phyloP scores from a whole-genome alignment of 1,139 yeast genomes.

The Lodderomyces jiufengensis region DNA sequence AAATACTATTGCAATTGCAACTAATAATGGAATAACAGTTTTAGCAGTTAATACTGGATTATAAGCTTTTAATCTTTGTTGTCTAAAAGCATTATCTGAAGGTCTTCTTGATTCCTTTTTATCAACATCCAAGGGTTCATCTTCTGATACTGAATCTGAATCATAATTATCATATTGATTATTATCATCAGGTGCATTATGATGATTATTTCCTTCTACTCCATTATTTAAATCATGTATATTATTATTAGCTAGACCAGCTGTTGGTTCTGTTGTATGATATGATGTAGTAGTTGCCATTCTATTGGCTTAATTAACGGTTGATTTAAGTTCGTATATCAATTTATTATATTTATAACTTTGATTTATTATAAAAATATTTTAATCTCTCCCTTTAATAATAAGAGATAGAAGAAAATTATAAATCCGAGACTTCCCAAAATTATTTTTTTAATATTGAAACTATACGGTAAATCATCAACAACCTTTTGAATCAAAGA shows the following conservation, averaged over 20 bases:
- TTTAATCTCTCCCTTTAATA: too few relatives aligned
- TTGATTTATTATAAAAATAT: too few relatives aligned
- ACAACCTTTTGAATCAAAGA: too few relatives aligned
- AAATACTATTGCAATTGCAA: conserved; percentile 74
- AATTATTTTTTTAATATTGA: too few relatives aligned
- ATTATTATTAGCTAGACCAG: conserved; percentile 4
- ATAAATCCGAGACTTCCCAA: too few relatives aligned
- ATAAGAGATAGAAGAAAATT: too few relatives aligned
- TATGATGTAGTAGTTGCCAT: too few relatives aligned
- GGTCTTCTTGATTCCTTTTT: conserved; percentile 48
- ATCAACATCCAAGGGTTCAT: conserved; percentile 15
- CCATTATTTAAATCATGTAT: background rate
- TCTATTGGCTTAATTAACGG: too few relatives aligned
- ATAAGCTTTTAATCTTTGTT: conserved; percentile 42
- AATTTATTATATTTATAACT: too few relatives aligned
- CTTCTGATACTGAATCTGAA: conserved; percentile 19
- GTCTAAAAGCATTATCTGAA: conserved; percentile 61
- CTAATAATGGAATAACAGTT: conserved; percentile 78
- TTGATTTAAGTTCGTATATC: too few relatives aligned
- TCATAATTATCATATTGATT: conserved; percentile 9
- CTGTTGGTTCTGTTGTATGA: conserved; percentile 2
- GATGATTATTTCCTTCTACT: background rate
- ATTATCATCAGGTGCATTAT: background rate
- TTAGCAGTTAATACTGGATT: conserved; percentile 87
- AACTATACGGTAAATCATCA: too few relatives aligned